phyloP scores from a whole-genome alignment of 2,329 filamentous ascomycete genomes.

The Xylariaceae sp. region DNA sequence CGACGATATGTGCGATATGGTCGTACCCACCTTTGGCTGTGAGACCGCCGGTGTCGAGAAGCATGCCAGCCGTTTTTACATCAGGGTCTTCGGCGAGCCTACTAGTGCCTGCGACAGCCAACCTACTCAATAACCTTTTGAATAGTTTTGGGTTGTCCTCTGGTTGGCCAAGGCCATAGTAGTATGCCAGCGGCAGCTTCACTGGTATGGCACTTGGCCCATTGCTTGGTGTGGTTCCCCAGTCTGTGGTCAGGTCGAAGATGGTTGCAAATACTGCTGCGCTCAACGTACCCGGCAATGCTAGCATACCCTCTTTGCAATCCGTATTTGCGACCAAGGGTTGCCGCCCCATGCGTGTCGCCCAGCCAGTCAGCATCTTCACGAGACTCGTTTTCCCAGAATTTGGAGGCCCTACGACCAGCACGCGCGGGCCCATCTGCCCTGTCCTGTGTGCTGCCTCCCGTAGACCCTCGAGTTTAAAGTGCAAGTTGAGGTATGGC shows the following conservation, averaged over 20 bases:
- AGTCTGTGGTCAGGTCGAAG: slow-evolving; percentile 76
- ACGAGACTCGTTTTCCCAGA: slow-evolving; percentile 80
- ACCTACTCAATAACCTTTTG: slow-evolving; percentile 66
- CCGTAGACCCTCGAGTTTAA: slow-evolving; percentile 73
- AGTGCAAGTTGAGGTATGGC: slow-evolving; percentile 80
- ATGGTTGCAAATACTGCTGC: slow-evolving; percentile 83
- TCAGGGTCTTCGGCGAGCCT: slow-evolving; percentile 71
- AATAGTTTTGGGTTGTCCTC: slow-evolving; percentile 71
- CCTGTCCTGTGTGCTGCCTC: slow-evolving; percentile 47
- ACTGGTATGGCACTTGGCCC: slow-evolving; percentile 85
- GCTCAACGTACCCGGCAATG: slow-evolving; percentile 75
- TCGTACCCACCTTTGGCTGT: slow-evolving; percentile 67
- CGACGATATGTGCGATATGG: slow-evolving; percentile 69
- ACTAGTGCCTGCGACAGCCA: slow-evolving; percentile 75
- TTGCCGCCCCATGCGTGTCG: slow-evolving; percentile 67
- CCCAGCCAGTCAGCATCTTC: slow-evolving; percentile 75
- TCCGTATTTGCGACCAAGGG: slow-evolving; percentile 83
- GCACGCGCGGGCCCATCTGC: slow-evolving; percentile 66
- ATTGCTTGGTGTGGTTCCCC: slow-evolving; percentile 86
- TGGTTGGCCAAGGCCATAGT: slow-evolving; percentile 71
- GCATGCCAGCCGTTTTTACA: slow-evolving; percentile 69
- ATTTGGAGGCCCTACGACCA: slow-evolving; percentile 74
- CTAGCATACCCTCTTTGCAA: slow-evolving; percentile 73
- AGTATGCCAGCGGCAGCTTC: slow-evolving; percentile 87
- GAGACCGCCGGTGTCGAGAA: slow-evolving; percentile 78